These are phyloP conservation scores for Millerozyma acaciae DNA, from an alignment of 805 yeast genomes.

Conservation along the genomic window DNA sequence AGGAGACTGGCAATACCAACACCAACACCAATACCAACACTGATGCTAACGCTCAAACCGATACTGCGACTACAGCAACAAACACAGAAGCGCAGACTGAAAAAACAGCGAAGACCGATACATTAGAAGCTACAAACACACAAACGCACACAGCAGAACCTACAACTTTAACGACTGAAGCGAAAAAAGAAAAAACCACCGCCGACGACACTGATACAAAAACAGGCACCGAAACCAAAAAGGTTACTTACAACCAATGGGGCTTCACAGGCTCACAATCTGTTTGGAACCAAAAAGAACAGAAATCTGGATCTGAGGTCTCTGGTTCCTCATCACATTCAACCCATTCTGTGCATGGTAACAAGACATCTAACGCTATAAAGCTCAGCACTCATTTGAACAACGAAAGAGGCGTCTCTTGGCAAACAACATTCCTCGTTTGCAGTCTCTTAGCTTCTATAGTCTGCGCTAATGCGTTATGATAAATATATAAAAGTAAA, in stretches of 20 bases:
- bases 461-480: slow-evolving; percentile 12
- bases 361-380: slow-evolving; percentile 17
- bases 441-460: slow-evolving; percentile 14
- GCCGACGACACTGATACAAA: slow-evolving; percentile 9
- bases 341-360: slow-evolving; percentile 13
- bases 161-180: slow-evolving; percentile 4
- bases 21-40: slow-evolving; percentile 2
- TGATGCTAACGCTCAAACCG: slow-evolving; percentile 3
- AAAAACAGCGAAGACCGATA: slow-evolving; percentile 1
- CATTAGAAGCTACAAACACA: slow-evolving; percentile 4
- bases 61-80: slow-evolving; percentile 2
- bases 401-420: slow-evolving; percentile 8
- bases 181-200: slow-evolving; percentile 2
- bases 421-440: slow-evolving; percentile 14
- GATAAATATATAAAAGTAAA: too few species aligned
- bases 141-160: slow-evolving; percentile 8
- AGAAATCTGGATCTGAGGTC: slow-evolving; percentile 5
- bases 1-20: slow-evolving; percentile 1
- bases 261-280: slow-evolving; percentile 41
- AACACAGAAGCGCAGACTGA: slow-evolving; percentile 1
- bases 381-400: slow-evolving; percentile 4
- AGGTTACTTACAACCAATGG: slow-evolving; percentile 28
- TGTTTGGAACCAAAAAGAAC: slow-evolving; percentile 24
- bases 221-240: slow-evolving; percentile 8
- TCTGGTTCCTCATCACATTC: slow-evolving; percentile 9